phyloP scores from a whole-genome alignment of 495 filamentous ascomycete genomes.

The Neurospora sp. region DNA sequence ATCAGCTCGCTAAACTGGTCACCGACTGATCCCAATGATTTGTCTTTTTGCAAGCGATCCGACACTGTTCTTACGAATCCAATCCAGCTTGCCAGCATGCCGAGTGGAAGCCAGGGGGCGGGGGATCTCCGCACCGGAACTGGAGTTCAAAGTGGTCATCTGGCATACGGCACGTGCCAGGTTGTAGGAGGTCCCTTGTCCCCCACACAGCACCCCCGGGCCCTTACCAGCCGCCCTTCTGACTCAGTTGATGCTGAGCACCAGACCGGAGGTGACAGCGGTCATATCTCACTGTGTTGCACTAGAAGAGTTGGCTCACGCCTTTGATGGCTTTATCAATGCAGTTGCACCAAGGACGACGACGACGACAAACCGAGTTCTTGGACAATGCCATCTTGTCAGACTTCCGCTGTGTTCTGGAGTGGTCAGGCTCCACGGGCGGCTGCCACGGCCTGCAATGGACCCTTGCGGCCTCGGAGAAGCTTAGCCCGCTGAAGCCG shows the following conservation, averaged over 20 bases:
- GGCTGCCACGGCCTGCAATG: background rate
- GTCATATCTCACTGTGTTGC: background rate
- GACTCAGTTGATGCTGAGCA: background rate
- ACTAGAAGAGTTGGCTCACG: background rate
- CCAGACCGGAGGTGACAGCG: background rate
- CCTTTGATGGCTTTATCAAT: background rate
- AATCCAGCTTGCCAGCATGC: slow-evolving; percentile 5
- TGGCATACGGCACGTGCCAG: slow-evolving; percentile 10
- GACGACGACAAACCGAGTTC: background rate
- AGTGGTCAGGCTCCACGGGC: background rate
- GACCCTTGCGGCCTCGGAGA: background rate
- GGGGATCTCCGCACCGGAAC: slow-evolving; percentile 4
- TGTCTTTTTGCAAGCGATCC: background rate
- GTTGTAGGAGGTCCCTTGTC: background rate
- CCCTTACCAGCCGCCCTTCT: background rate
- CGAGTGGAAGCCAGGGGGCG: slow-evolving; percentile 2
- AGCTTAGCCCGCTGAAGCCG: background rate
- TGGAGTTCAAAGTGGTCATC: slow-evolving; percentile 9
- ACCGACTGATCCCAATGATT: background rate
- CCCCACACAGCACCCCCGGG: background rate
- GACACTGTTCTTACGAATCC: background rate
- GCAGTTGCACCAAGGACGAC: background rate
- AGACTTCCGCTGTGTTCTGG: background rate
- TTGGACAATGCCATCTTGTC: background rate
- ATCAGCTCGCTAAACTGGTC: background rate